Evolutionary conservation across 2,329 filamentous ascomycete species (phyloP).

Genomic region (Xylariaceae sp.): DNA sequence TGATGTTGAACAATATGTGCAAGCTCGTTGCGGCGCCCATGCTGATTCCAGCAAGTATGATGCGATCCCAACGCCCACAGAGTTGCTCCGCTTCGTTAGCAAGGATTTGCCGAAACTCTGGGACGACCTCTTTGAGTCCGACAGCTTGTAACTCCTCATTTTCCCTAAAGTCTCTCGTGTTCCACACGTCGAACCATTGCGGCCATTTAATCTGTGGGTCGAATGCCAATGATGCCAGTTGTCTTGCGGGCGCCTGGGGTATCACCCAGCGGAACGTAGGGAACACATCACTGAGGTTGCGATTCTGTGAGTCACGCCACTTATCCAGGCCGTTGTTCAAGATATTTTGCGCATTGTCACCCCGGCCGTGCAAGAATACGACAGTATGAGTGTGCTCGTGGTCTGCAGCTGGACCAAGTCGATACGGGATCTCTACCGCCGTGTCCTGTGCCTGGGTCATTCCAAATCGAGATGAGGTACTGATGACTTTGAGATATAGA

Average conservation of each 20-base stretch:
- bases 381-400: conserved; percentile 40
- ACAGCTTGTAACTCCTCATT: conserved; percentile 39
- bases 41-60: conserved; percentile 45
- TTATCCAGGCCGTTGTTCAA: conserved; percentile 31
- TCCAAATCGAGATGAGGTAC: conserved; percentile 3
- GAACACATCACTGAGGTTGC: conserved; percentile 36
- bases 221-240: conserved; percentile 25
- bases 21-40: conserved; percentile 40
- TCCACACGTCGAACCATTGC: conserved; percentile 52
- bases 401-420: conserved; percentile 12
- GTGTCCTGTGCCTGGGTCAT: too few species aligned
- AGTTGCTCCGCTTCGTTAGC: conserved; percentile 33
- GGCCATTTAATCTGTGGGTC: too few species aligned
- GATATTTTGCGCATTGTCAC: conserved; percentile 33
- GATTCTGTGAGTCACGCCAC: conserved; percentile 31
- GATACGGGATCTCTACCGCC: too few species aligned
- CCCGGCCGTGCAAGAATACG: conserved; percentile 45
- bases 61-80: conserved; percentile 32
- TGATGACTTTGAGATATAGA: conserved; percentile 7
- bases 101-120: conserved; percentile 30
- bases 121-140: conserved; percentile 39
- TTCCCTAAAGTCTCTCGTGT: conserved; percentile 35
- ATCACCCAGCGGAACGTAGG: conserved; percentile 49
- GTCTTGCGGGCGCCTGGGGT: conserved; percentile 37
- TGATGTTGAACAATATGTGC: conserved; percentile 23